Conservation (phyloP, 768 basidiomycete genomes). For the Lactarius indigo region DNA sequence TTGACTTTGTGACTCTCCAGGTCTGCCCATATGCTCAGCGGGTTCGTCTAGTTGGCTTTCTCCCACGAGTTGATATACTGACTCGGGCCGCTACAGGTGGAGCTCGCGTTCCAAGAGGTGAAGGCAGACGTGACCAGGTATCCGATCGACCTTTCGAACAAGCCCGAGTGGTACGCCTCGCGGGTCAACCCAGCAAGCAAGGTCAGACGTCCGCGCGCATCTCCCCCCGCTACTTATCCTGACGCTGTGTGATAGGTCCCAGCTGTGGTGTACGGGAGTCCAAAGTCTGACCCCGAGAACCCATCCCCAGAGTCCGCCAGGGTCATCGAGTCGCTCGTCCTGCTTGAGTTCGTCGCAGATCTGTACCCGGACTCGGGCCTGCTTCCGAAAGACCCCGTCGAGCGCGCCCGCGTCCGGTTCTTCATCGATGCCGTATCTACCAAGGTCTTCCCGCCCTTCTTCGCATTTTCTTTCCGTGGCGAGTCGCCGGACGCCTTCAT, state of each 20-base stretch:
- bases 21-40: slow-evolving; percentile 54
- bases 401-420: slow-evolving; percentile 53
- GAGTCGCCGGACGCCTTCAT: slow-evolving; percentile 40
- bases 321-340: slow-evolving; percentile 55
- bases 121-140: slow-evolving; percentile 45
- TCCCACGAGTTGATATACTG: neutral
- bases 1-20: slow-evolving; percentile 31
- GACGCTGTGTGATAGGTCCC: slow-evolving; percentile 44
- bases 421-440: slow-evolving; percentile 51
- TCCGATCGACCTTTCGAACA: slow-evolving; percentile 57
- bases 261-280: slow-evolving; percentile 57
- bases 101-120: slow-evolving; percentile 55
- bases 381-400: slow-evolving; percentile 50
- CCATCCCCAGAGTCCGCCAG: slow-evolving; percentile 56
- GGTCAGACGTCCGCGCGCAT: slow-evolving; percentile 34
- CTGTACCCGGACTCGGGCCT: slow-evolving; percentile 44
- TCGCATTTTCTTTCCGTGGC: slow-evolving; percentile 33
- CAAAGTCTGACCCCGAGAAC: slow-evolving; percentile 45
- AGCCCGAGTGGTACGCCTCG: slow-evolving; percentile 63
- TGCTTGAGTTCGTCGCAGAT: slow-evolving; percentile 61
- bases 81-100: slow-evolving; percentile 37
- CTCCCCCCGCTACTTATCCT: no score
- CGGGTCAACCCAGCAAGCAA: slow-evolving; percentile 61
- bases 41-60: slow-evolving; percentile 30
- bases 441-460: slow-evolving; percentile 39